Evolutionary conservation across 164 flowering plant genomes (phyloP).

Genomic region (Malania oleifera): DNA sequence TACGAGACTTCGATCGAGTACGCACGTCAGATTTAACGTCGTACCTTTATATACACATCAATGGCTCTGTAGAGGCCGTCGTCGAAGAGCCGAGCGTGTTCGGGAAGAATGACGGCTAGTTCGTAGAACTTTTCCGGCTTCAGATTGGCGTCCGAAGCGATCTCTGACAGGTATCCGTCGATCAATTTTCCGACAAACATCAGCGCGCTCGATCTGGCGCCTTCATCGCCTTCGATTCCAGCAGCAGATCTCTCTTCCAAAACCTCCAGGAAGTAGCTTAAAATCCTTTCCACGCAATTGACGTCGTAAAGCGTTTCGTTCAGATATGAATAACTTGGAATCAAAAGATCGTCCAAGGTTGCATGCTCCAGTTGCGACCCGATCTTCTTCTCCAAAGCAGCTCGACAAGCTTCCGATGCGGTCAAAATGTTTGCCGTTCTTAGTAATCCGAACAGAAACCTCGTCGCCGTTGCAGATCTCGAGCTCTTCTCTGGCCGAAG

Average conservation of each 20-base stretch:
- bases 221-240: conserved; percentile 15
- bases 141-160: conserved; percentile 84
- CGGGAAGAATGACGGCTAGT: conserved; percentile 68
- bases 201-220: conserved; percentile 41
- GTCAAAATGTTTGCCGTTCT: conserved; percentile 67
- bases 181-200: conserved; percentile 82
- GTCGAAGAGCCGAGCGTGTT: conserved; percentile 65
- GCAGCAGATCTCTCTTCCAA: conserved; percentile 20
- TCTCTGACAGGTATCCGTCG: conserved; percentile 84
- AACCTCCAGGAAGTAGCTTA: conserved; percentile 43
- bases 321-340: conserved; percentile 79
- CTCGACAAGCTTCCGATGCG: conserved; percentile 43
- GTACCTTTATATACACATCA: conserved; percentile 91
- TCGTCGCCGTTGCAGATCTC: conserved; percentile 31
- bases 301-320: conserved; percentile 83
- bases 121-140: conserved; percentile 65
- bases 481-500: conserved; percentile 47
- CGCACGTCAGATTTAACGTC: too few species aligned
- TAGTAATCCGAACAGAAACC: conserved; percentile 61
- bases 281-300: conserved; percentile 69
- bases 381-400: conserved; percentile 60
- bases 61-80: conserved; percentile 94
- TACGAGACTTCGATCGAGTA: too few species aligned
- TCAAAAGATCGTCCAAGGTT: conserved; percentile 67
- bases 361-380: conserved; percentile 67